phyloP scores from a whole-genome alignment of 2,329 filamentous ascomycete genomes.

The Botrytis deweyae region DNA sequence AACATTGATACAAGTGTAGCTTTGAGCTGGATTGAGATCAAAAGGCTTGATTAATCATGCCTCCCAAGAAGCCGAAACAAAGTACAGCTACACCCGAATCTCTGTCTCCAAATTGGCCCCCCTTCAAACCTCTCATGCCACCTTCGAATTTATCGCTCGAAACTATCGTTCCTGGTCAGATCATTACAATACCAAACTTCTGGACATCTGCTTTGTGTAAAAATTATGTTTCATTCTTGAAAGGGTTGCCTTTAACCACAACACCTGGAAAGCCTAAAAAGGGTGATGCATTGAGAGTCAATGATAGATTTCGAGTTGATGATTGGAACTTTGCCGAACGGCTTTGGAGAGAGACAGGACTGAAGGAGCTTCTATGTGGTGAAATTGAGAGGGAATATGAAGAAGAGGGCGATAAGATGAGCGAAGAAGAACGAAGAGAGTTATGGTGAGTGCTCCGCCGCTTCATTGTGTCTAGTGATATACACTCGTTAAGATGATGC shows the following conservation, averaged over 20 bases:
- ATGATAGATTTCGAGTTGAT: slow-evolving; percentile 83
- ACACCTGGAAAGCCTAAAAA: slow-evolving; percentile 66
- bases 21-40: neutral
- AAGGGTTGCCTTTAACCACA: slow-evolving; percentile 57
- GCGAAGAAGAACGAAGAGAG: slow-evolving; percentile 31
- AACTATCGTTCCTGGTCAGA: slow-evolving; percentile 54
- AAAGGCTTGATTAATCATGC: slow-evolving; percentile 16
- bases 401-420: slow-evolving; percentile 35
- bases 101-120: slow-evolving; percentile 57
- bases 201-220: slow-evolving; percentile 63
- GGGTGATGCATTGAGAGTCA: slow-evolving; percentile 72
- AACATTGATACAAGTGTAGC: neutral
- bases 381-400: slow-evolving; percentile 24
- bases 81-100: slow-evolving; percentile 20
- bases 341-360: slow-evolving; percentile 74
- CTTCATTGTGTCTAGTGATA: neutral
- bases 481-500: neutral
- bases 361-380: slow-evolving; percentile 53
- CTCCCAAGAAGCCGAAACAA: slow-evolving; percentile 28
- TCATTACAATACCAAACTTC: slow-evolving; percentile 62
- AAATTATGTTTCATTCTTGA: slow-evolving; percentile 61
- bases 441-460: slow-evolving; percentile 33
- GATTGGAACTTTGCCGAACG: slow-evolving; percentile 71
- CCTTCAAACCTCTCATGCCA: slow-evolving; percentile 56
- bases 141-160: slow-evolving; percentile 55